Evolutionary conservation across 305 asterid species (phyloP).

Genomic region (Fraxinus angustifolia): DNA sequence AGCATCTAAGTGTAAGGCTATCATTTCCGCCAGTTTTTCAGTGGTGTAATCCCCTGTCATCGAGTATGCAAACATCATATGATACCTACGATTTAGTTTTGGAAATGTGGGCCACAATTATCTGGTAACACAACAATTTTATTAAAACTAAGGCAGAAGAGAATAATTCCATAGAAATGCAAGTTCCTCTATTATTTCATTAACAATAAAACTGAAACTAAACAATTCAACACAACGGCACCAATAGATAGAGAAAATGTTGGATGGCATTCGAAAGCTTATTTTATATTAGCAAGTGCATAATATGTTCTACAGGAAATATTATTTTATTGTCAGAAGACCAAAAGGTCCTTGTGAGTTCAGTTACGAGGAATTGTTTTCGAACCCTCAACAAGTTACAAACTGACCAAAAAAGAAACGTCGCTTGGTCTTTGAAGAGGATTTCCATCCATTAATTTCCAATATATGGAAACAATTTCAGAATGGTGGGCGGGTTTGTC

Average conservation of each 20-base stretch:
- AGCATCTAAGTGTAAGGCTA: slow-evolving; percentile 79
- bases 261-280: neutral
- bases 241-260: neutral
- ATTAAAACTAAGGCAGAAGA: neutral
- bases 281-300: neutral
- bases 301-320: neutral
- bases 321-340: neutral
- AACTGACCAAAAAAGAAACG: neutral
- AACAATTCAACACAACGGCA: neutral
- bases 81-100: neutral
- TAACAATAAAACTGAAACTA: neutral
- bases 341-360: neutral
- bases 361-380: neutral
- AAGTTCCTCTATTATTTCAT: neutral
- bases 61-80: neutral
- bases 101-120: neutral
- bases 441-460: neutral
- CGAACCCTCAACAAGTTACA: neutral
- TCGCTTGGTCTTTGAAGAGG: neutral
- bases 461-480: neutral
- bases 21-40: slow-evolving; percentile 62
- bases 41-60: slow-evolving; percentile 61
- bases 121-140: neutral
- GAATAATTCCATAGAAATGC: neutral
- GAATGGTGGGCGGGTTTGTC: neutral